Percentiles rank a stretch among this genome's conserved stretches.
These are phyloP conservation scores for Xerocomellus dryophilus DNA, from an alignment of 768 basidiomycete species.

Conservation along the genomic window DNA sequence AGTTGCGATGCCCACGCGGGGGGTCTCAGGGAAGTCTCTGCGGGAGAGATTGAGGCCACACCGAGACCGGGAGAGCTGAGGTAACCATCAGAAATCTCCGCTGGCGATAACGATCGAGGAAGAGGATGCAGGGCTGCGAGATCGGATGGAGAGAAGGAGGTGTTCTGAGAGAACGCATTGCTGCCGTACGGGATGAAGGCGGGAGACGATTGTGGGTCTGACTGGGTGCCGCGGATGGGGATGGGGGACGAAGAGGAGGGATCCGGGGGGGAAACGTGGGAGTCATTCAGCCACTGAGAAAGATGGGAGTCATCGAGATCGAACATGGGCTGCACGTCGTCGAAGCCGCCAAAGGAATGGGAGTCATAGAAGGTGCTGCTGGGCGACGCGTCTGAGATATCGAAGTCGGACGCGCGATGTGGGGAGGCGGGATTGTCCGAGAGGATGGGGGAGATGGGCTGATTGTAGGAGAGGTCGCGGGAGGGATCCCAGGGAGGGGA, in stretches of 20 bases:
- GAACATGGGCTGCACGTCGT: constrained; percentile 33
- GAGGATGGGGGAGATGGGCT: constrained; percentile 40
- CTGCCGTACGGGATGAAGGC: constrained; percentile 50
- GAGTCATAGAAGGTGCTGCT: constrained; percentile 36
- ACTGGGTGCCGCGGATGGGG: constrained; percentile 51
- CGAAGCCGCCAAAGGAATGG: constrained; percentile 29
- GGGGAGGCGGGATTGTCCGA: constrained; percentile 39
- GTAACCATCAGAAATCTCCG: constrained; percentile 50
- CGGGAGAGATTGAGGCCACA: constrained; percentile 57
- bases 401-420: constrained; percentile 40
- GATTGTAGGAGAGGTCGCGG: constrained; percentile 36
- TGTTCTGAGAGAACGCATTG: constrained; percentile 46
- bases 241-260: constrained; percentile 55
- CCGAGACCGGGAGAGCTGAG: constrained; percentile 41
- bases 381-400: constrained; percentile 41
- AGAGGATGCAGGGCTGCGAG: constrained; percentile 61
- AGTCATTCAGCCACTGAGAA: constrained; percentile 64
- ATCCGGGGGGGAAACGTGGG: constrained; percentile 39
- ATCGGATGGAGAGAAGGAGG: constrained; percentile 57
- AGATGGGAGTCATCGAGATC: constrained; percentile 45
- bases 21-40: constrained; percentile 54
- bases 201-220: constrained; percentile 42
- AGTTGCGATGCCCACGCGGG: constrained; percentile 68
- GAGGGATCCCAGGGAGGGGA: constrained; percentile 29
- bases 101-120: constrained; percentile 59